phyloP scores from a whole-genome alignment of 257 asterid species.

The Solanum chilense region DNA sequence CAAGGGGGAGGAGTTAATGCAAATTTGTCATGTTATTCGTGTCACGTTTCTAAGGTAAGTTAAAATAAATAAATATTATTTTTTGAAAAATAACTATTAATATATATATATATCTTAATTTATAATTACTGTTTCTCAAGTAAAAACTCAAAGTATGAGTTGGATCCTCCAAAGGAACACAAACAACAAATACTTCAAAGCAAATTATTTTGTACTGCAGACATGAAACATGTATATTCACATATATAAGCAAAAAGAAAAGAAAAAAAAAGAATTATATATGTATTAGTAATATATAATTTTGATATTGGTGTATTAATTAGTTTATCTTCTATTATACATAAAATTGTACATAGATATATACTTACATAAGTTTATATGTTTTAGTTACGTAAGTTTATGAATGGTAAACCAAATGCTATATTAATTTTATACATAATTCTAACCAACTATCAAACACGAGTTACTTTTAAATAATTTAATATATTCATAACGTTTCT shows the following conservation, averaged over 20 bases:
- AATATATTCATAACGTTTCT: too few species aligned
- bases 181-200: neutral
- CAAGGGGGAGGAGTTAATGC: too few species aligned
- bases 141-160: neutral
- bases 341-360: too few species aligned
- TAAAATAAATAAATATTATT: too few species aligned
- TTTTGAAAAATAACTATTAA: rapidly evolving
- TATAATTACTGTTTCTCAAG: neutral
- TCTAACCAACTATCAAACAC: neutral
- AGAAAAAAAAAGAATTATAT: rapidly evolving
- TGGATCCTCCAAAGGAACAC: neutral
- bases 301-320: too few species aligned
- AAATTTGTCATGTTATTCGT: neutral
- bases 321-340: neutral
- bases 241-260: neutral
- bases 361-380: neutral
- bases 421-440: too few species aligned
- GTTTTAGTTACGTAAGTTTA: neutral
- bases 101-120: neutral
- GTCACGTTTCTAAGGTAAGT: neutral
- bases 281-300: too few species aligned
- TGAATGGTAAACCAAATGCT: too few species aligned
- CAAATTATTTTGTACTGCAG: neutral
- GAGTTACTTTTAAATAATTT: too few species aligned
- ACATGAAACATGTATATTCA: neutral